Evolutionary conservation across 306 rosid species (phyloP), one percentile per base, ranked within the genome.

Genomic region (Mimosa pudica): DNA sequence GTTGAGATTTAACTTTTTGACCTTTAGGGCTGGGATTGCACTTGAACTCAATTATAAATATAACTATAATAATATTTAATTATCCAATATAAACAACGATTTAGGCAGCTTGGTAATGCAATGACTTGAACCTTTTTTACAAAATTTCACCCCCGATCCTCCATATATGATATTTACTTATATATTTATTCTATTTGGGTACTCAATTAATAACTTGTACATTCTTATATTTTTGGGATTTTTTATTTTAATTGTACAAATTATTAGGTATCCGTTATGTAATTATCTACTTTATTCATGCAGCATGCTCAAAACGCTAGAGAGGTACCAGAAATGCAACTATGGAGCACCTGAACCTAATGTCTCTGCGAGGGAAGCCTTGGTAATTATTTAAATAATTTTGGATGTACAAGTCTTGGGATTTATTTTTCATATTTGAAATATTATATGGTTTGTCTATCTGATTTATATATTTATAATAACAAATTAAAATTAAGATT

Each of bases 261-360:
- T 24, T 8, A 30, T 30, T 20, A 4, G 32, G 11, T 30, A 61
- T 8, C 1, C 6, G 36, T 24, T 0, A 0, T 60, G 3, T 4
- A 20, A 5, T 1, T 62, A 8, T 62, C 16, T 1, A 4, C 42
- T 6, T 62, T 62, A 47, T 58, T 24, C 24, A 18, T 79, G 75
- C 88, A 96, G 99, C 96, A 93, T 91, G 99, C 96, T 93, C 82
- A 93, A 91, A 88, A 90, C 99, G n/a, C 92, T 96, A n/a, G 99
- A 96, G 86, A 91, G 94, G 90, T 96, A 96, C 81, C 98, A 96
- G 85, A 96, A 96, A 85, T 89, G 96, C 88, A 96, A 91, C 91
- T 96, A 93, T 88, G 98, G 96, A 77, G 96, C 94, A 13, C 97
- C 99, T 48, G 99, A 96, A 86, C 70, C 93, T 14, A 88, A 87